Percentiles rank a stretch among this genome's conserved stretches.
phyloP scores from a whole-genome alignment of 2,329 filamentous ascomycete species.

The Chaetomium olivaceum region DNA sequence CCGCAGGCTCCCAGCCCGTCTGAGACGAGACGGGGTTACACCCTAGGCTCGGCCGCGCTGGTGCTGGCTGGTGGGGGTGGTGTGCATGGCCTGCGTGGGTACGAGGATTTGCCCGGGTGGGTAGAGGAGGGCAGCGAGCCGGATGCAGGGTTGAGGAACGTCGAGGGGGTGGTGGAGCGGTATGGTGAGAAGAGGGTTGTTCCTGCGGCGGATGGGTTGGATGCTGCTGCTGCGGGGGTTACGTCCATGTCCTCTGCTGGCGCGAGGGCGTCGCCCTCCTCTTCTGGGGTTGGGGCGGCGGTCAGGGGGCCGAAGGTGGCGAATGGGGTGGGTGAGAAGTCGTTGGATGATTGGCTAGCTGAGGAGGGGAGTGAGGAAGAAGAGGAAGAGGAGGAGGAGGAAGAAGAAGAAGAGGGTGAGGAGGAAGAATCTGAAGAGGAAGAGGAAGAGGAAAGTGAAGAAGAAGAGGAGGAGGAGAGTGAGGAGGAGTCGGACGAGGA shows the following conservation, averaged over 20 bases:
- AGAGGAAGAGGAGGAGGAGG: slow-evolving; percentile 52
- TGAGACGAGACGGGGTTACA: slow-evolving; percentile 74
- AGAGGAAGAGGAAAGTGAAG: slow-evolving; percentile 25
- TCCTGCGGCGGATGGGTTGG: slow-evolving; percentile 64
- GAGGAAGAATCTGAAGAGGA: slow-evolving; percentile 41
- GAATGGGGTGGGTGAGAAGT: slow-evolving; percentile 66
- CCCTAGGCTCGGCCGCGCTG: slow-evolving; percentile 81
- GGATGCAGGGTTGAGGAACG: slow-evolving; percentile 68
- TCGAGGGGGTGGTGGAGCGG: slow-evolving; percentile 21
- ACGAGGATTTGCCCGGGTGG: slow-evolving; percentile 80
- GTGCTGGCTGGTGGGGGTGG: slow-evolving; percentile 77
- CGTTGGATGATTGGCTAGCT: slow-evolving; percentile 88
- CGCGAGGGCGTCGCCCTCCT: slow-evolving; percentile 44
- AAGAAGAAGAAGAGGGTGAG: slow-evolving; percentile 44
- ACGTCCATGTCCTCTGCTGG: slow-evolving; percentile 17
- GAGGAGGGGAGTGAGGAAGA: slow-evolving; percentile 65
- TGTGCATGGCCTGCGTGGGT: slow-evolving; percentile 73
- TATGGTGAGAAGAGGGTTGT: slow-evolving; percentile 47
- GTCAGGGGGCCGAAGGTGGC: slow-evolving; percentile 30
- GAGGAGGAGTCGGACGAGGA: slow-evolving; percentile 23
- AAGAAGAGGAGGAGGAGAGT: slow-evolving; percentile 21
- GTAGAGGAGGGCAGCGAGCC: slow-evolving; percentile 79
- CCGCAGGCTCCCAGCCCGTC: slow-evolving; percentile 89
- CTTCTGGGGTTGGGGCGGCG: slow-evolving; percentile 25
- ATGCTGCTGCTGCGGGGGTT: slow-evolving; percentile 52